Conservation (phyloP, 371 early-diverging fungal species). For the Catenaria anguillulae region DNA sequence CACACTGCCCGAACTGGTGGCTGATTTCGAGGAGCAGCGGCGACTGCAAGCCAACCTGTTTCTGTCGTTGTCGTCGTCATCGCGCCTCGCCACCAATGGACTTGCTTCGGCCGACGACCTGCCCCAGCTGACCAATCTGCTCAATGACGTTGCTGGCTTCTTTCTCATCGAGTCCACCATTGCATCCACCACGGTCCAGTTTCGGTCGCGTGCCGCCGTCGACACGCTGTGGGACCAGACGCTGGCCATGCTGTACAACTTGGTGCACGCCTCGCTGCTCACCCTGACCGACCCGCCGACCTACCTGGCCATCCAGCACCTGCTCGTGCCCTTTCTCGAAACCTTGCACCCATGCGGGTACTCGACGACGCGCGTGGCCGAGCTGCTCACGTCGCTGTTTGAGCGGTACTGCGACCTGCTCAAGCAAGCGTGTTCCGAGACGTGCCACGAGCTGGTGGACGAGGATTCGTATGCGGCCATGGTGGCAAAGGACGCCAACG, state of each 20-base stretch:
- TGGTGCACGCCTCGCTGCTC: constrained; percentile 60
- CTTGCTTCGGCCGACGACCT: no score
- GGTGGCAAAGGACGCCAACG: constrained; percentile 49
- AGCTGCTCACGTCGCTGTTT: constrained; percentile 56
- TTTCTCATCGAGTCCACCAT: constrained; percentile 87
- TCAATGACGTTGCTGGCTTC: constrained; percentile 86
- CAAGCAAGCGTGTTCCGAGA: constrained; percentile 50
- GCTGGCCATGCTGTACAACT: constrained; percentile 54
- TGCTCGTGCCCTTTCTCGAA: constrained; percentile 66
- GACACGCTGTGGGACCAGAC: constrained; percentile 82
- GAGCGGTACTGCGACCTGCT: constrained; percentile 65
- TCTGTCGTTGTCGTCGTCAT: no score
- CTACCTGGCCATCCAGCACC: constrained; percentile 56
- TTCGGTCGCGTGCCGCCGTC: constrained; percentile 73
- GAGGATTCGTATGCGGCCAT: constrained; percentile 76
- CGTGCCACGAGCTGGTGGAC: constrained; percentile 55
- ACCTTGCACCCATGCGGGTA: constrained; percentile 73
- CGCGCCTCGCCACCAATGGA: no score
- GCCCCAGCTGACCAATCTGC: constrained; percentile 47
- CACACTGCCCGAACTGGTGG: constrained; percentile 62
- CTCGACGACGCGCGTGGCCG: constrained; percentile 46
- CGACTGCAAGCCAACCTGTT: constrained; percentile 60
- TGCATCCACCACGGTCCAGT: constrained; percentile 72
- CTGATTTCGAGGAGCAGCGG: constrained; percentile 82
- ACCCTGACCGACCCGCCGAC: constrained; percentile 62